phyloP scores from a whole-genome alignment of 371 early-diverging fungal genomes.

The Paraphysoderma sedebokerense region DNA sequence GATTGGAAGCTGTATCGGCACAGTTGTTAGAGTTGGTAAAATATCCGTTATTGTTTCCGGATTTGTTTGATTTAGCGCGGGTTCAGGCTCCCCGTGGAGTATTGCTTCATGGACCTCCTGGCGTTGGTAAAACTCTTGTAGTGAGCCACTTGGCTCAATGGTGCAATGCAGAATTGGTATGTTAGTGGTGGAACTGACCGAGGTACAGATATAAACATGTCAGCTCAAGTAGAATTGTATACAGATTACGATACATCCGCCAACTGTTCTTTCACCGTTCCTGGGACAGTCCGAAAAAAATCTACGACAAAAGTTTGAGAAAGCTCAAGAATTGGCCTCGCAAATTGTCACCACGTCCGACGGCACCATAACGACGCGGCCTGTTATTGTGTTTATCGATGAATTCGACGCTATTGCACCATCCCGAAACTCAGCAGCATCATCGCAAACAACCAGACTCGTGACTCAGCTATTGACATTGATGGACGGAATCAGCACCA shows the following conservation, averaged over 20 bases:
- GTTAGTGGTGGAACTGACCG: not conserved
- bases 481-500: slow-evolving; percentile 77
- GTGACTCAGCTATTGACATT: slow-evolving; percentile 94
- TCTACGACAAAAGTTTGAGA: slow-evolving; percentile 62
- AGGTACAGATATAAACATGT: too few relatives aligned
- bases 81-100: slow-evolving; percentile 52
- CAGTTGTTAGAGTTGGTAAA: slow-evolving; percentile 51
- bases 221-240: not conserved
- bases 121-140: slow-evolving; percentile 86
- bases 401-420: slow-evolving; percentile 96
- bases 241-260: not conserved
- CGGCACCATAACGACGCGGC: slow-evolving; percentile 13
- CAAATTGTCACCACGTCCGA: slow-evolving; percentile 67
- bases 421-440: slow-evolving; percentile 48
- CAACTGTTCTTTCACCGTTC: slow-evolving; percentile 59
- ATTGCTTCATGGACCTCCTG: slow-evolving; percentile 83
- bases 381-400: slow-evolving; percentile 93
- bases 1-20: not conserved
- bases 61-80: slow-evolving; percentile 36
- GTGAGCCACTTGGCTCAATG: slow-evolving; percentile 44
- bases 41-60: slow-evolving; percentile 54
- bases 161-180: slow-evolving; percentile 40
- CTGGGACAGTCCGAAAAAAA: slow-evolving; percentile 88
- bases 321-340: slow-evolving; percentile 37
- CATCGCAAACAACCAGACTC: slow-evolving; percentile 67